Evolutionary conservation across 1,139 yeast species (phyloP).

Genomic region (Zygosaccharomyces sapae): DNA sequence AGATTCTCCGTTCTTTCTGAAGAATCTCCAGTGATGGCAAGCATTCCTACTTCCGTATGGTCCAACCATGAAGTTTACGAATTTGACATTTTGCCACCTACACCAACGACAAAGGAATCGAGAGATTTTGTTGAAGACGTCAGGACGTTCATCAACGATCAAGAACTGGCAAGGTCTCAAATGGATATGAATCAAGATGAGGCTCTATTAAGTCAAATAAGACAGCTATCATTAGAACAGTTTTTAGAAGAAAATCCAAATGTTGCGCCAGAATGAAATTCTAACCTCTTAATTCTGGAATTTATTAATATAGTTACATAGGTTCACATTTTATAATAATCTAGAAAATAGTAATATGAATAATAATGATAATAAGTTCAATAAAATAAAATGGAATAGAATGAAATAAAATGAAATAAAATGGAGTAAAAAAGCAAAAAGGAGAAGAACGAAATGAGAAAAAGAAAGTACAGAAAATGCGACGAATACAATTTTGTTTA

Average conservation of each 20-base stretch:
- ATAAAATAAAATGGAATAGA: neutral
- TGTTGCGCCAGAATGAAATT: slow-evolving; percentile 13
- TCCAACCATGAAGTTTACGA: slow-evolving; percentile 57
- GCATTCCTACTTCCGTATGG: slow-evolving; percentile 62
- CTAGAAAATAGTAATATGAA: neutral
- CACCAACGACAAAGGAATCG: slow-evolving; percentile 33
- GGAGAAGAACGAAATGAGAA: neutral
- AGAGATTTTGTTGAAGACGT: slow-evolving; percentile 37
- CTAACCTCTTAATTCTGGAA: neutral
- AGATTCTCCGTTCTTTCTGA: slow-evolving; percentile 68
- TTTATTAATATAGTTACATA: slow-evolving; percentile 6
- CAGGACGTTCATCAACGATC: slow-evolving; percentile 40
- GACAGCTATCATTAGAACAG: slow-evolving; percentile 34
- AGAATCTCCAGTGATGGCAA: slow-evolving; percentile 66
- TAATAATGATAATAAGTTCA: neutral
- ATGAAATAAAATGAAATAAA: too few species aligned
- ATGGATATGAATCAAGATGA: slow-evolving; percentile 32
- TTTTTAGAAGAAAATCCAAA: slow-evolving; percentile 27
- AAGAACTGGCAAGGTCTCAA: slow-evolving; percentile 29
- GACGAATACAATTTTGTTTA: neutral
- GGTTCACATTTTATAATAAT: neutral
- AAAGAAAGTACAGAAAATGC: neutral
- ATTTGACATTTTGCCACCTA: slow-evolving; percentile 68
- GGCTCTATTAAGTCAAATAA: slow-evolving; percentile 30
- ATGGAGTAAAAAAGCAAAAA: neutral